phyloP scores from a whole-genome alignment of 306 rosid species.

The Senna tora region DNA sequence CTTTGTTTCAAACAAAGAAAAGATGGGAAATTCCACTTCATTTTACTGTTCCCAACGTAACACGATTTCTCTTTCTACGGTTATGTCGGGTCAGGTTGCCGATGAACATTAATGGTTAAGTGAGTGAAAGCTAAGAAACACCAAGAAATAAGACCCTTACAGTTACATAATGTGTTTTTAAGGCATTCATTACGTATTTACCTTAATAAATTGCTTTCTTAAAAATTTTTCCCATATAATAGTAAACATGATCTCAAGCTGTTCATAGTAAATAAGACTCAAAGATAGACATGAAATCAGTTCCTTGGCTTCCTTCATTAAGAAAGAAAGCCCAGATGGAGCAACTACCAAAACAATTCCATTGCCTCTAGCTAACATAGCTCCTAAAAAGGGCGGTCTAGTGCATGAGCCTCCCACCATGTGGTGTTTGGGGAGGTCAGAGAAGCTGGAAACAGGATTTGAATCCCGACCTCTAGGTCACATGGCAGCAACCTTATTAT shows the following conservation, averaged over 20 bases:
- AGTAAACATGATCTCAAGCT: not conserved
- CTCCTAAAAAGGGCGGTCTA: too few relatives aligned
- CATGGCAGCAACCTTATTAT: too few relatives aligned
- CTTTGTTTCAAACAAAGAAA: not conserved
- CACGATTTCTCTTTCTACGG: not conserved
- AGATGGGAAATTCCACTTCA: not conserved
- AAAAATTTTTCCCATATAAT: not conserved
- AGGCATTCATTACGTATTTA: not conserved
- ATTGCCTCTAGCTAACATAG: not conserved
- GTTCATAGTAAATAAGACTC: not conserved
- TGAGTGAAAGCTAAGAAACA: not conserved
- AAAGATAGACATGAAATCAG: not conserved
- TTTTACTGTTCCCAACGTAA: not conserved
- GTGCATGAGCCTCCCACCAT: too few relatives aligned
- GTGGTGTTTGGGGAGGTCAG: too few relatives aligned
- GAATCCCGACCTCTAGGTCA: too few relatives aligned
- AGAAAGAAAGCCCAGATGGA: not conserved
- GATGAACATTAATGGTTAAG: not conserved
- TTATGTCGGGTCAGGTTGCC: not conserved
- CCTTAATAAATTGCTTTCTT: not conserved
- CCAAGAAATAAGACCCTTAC: not conserved
- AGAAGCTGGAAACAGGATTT: too few relatives aligned
- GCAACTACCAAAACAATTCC: conserved; percentile 1
- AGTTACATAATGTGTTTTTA: not conserved
- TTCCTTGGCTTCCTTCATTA: not conserved